Evolutionary conservation across 1,284 basidiomycete genomes (phyloP).

Genomic region (Rhodotorula sp.): DNA sequence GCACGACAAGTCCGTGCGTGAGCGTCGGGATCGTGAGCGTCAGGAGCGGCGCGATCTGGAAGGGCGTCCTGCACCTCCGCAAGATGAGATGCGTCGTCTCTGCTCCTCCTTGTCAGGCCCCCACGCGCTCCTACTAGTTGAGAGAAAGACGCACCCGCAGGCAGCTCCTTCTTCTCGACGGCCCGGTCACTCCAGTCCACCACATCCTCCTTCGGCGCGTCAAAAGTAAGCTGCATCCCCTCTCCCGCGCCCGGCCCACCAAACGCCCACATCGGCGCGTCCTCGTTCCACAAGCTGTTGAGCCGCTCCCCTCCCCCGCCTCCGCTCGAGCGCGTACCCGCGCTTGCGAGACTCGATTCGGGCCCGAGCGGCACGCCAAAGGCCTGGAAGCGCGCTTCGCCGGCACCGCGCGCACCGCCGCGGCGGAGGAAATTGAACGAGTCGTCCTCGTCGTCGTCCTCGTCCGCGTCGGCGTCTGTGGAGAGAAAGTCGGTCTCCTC

Average conservation of each 20-base stretch:
- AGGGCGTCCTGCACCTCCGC: conserved; percentile 71
- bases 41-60: conserved; percentile 72
- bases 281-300: conserved; percentile 8
- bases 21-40: conserved; percentile 69
- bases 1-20: conserved; percentile 72
- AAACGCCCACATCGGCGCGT: conserved; percentile 2
- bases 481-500: conserved; percentile 25
- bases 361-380: background rate
- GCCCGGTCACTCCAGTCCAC: conserved; percentile 10
- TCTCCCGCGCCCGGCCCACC: background rate
- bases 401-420: background rate
- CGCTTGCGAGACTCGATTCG: background rate
- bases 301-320: background rate
- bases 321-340: background rate
- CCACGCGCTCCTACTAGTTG: too few relatives aligned
- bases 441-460: conserved; percentile 20
- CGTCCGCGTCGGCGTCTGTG: conserved; percentile 1
- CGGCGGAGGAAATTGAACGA: conserved; percentile 6
- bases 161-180: conserved; percentile 14
- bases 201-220: background rate
- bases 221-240: background rate
- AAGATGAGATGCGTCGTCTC: conserved; percentile 88
- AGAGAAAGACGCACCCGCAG: conserved; percentile 5
- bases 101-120: too few relatives aligned
- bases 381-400: background rate